A percentile compares a stretch with the other conserved stretches of the same genome.
Evolutionary conservation across 225 moss, liverwort and hornwort genomes (phyloP).

Genomic region (Asterella californica): DNA sequence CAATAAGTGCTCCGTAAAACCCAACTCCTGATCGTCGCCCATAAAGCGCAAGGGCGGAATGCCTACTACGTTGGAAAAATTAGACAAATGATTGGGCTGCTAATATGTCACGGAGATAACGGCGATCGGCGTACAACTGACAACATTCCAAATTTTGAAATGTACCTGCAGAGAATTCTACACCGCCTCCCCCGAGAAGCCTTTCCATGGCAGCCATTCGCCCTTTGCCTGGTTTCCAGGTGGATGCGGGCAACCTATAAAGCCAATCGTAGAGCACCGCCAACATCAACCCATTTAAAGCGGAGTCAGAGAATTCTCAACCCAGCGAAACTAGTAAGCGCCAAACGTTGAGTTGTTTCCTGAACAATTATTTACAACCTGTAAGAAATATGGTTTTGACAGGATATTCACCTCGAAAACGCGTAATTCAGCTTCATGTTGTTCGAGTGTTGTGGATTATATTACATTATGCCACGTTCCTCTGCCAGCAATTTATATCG

Average conservation of each 20-base stretch:
- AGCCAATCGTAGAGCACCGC: neutral
- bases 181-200: constrained; percentile 66
- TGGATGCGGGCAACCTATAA: constrained; percentile 71
- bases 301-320: neutral
- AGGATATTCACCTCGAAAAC: neutral
- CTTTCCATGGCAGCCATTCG: constrained; percentile 94
- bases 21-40: neutral
- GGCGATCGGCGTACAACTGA: neutral
- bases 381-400: neutral
- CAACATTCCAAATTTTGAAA: neutral
- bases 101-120: no score
- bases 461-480: neutral
- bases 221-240: constrained; percentile 85
- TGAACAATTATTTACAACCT: neutral
- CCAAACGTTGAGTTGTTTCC: neutral
- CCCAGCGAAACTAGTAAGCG: neutral
- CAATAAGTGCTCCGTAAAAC: neutral
- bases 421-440: neutral
- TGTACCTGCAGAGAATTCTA: constrained; percentile 81
- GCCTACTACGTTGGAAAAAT: neutral
- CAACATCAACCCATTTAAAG: neutral
- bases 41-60: neutral
- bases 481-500: neutral
- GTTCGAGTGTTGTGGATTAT: no score
- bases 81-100: neutral